phyloP scores from a whole-genome alignment of 2,329 filamentous ascomycete genomes.

The Xylariaceae sp. region DNA sequence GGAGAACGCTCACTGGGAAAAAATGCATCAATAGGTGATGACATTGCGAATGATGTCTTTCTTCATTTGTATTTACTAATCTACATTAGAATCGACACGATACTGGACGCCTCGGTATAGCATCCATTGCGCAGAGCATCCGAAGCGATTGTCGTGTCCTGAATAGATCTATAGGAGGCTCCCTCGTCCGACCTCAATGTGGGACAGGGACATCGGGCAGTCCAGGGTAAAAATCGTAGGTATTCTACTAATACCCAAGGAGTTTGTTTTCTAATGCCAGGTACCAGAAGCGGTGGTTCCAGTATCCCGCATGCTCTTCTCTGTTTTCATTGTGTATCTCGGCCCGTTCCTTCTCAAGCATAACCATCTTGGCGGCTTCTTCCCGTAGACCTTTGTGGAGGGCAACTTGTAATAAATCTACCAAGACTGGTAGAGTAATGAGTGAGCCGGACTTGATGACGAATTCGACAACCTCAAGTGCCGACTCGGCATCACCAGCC shows the following conservation, averaged over 20 bases:
- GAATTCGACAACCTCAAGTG: constrained; percentile 45
- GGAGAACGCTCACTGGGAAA: neutral
- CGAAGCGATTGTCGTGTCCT: neutral
- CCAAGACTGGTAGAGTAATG: constrained; percentile 40
- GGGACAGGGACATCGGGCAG: neutral
- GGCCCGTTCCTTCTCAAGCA: constrained; percentile 21
- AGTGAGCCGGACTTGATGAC: constrained; percentile 38
- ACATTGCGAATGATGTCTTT: neutral
- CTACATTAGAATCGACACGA: constrained; percentile 8
- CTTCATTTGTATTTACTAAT: constrained; percentile 11
- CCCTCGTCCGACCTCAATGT: neutral
- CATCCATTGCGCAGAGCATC: neutral
- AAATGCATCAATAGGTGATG: neutral
- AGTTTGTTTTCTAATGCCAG: constrained; percentile 27
- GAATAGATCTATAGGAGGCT: neutral
- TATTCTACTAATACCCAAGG: neutral
- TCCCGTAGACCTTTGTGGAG: constrained; percentile 19
- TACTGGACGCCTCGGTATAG: neutral
- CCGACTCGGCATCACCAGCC: constrained; percentile 45
- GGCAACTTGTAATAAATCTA: constrained; percentile 37
- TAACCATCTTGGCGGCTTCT: constrained; percentile 26
- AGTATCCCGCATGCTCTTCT: constrained; percentile 17
- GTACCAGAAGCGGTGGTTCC: constrained; percentile 29
- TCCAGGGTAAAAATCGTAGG: neutral
- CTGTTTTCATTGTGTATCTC: constrained; percentile 11